Percentiles rank a stretch among this genome's conserved stretches.
phyloP scores from a whole-genome alignment of 208 protist genomes.

The Naegleria lovaniensis region DNA sequence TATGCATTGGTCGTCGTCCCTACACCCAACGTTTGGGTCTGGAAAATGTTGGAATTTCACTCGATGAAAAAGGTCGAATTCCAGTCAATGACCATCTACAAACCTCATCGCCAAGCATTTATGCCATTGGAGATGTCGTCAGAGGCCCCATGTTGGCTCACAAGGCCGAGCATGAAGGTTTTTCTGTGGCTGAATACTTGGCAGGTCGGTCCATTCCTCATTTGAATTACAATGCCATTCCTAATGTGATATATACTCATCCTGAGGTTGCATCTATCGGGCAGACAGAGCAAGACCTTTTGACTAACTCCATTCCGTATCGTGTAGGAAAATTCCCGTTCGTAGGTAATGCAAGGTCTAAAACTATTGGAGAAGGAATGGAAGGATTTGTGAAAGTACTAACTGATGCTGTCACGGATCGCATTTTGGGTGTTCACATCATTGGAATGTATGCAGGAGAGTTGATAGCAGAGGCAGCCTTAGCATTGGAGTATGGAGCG shows the following conservation, averaged over 20 bases:
- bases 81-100: constrained; percentile 85
- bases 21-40: constrained; percentile 85
- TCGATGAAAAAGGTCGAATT: constrained; percentile 78
- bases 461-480: constrained; percentile 90
- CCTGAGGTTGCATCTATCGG: constrained; percentile 97
- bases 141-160: constrained; percentile 98
- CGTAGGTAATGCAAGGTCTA: constrained; percentile 93
- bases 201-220: constrained; percentile 79
- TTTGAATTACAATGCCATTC: constrained; percentile 97
- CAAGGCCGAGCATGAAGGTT: constrained; percentile 99
- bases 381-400: constrained; percentile 96
- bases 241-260: constrained; percentile 97
- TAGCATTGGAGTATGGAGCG: constrained; percentile 96
- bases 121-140: constrained; percentile 97
- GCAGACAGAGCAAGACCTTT: constrained; percentile 92
- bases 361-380: constrained; percentile 73
- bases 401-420: constrained; percentile 86
- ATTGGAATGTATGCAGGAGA: constrained; percentile 90
- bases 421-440: constrained; percentile 96
- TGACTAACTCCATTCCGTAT: constrained; percentile 78
- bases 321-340: constrained; percentile 96
- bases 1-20: constrained; percentile 92
- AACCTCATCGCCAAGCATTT: constrained; percentile 87
- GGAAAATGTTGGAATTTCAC: constrained; percentile 80
- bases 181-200: constrained; percentile 84